These are phyloP conservation scores for Acer yangbiense DNA, from an alignment of 345 rosid genomes.

Conservation along the genomic window DNA sequence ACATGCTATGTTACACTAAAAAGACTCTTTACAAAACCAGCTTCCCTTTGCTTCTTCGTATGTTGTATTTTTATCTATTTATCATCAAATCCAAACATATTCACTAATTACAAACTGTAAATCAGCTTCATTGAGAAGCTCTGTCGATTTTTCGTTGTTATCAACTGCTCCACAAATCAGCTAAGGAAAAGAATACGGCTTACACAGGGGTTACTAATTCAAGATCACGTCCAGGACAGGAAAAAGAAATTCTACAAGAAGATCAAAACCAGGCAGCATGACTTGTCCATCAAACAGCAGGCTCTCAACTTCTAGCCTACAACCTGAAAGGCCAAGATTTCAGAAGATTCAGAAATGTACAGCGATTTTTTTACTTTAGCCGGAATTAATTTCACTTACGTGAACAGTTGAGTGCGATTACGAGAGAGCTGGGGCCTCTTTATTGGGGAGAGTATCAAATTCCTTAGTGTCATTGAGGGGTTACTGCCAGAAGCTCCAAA, in stretches of 20 bases:
- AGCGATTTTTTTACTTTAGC: neutral
- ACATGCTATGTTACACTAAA: no score
- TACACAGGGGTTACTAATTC: neutral
- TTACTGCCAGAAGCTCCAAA: conserved; percentile 57
- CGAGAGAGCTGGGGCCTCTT: conserved; percentile 94
- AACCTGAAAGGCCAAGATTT: conserved; percentile 30
- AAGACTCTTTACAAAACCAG: no score
- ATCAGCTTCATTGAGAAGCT: neutral
- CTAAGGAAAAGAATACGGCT: neutral
- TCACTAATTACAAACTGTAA: neutral
- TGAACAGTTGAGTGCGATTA: conserved; percentile 64
- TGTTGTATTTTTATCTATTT: neutral
- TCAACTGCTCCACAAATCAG: conserved; percentile 3
- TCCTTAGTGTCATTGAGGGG: conserved; percentile 76
- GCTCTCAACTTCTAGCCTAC: conserved; percentile 17
- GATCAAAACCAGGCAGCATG: neutral
- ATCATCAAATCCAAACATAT: neutral
- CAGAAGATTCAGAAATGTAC: neutral
- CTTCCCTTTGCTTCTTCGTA: no score
- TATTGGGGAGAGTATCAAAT: conserved; percentile 89
- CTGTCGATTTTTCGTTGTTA: neutral
- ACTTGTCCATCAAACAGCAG: neutral
- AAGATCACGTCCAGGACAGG: neutral
- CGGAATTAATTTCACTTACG: conserved; percentile 44
- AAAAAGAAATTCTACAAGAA: no score